Evolutionary conservation across 2,329 filamentous ascomycete species (phyloP).

Genomic region (Salinomyces thailandicus): DNA sequence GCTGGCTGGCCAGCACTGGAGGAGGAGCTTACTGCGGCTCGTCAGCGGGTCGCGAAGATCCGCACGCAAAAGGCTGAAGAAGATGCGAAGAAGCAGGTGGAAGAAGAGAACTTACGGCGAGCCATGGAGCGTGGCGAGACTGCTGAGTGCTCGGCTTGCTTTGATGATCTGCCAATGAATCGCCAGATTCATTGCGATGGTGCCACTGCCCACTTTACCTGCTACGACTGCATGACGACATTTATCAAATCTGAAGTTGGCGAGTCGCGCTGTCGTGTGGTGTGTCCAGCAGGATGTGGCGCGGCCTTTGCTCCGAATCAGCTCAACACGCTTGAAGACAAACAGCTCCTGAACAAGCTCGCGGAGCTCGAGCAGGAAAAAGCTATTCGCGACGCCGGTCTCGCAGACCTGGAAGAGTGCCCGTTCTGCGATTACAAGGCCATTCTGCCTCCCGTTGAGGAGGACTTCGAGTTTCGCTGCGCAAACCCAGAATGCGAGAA

Average conservation of each 20-base stretch:
- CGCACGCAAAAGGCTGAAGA: constrained; percentile 13
- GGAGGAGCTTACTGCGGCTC: constrained; percentile 27
- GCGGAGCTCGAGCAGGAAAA: constrained; percentile 62
- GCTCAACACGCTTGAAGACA: constrained; percentile 47
- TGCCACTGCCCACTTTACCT: constrained; percentile 55
- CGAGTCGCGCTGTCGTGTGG: constrained; percentile 54
- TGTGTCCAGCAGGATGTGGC: constrained; percentile 56
- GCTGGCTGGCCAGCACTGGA: constrained; percentile 14
- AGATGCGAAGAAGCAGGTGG: constrained; percentile 16
- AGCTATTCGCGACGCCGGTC: constrained; percentile 55
- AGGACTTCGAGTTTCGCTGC: constrained; percentile 65
- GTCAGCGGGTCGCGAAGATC: constrained; percentile 14
- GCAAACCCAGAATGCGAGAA: constrained; percentile 53
- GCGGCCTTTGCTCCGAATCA: constrained; percentile 50
- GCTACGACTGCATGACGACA: constrained; percentile 52
- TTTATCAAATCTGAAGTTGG: constrained; percentile 62
- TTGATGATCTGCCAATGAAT: constrained; percentile 53
- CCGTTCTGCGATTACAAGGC: constrained; percentile 76
- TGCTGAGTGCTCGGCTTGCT: constrained; percentile 59
- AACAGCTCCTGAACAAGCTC: constrained; percentile 50
- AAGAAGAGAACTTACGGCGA: constrained; percentile 27
- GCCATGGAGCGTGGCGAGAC: constrained; percentile 38
- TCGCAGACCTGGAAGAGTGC: constrained; percentile 64
- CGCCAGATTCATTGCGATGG: constrained; percentile 59
- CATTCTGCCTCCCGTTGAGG: constrained; percentile 56